Conservation (phyloP, 768 basidiomycete species). For the Suillus placidus region DNA sequence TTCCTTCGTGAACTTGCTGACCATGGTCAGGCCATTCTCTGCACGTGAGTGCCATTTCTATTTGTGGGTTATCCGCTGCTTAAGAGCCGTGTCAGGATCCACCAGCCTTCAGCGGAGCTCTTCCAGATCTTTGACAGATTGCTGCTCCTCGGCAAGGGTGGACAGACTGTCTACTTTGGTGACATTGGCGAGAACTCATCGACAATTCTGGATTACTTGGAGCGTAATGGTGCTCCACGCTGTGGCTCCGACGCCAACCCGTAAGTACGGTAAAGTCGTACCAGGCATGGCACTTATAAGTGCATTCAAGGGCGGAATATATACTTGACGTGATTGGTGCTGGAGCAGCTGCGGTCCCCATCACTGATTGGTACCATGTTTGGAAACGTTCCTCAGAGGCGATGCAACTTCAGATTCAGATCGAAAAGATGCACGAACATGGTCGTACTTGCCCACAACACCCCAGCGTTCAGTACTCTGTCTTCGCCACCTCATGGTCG, state of each 20-base stretch:
- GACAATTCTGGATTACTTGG: slow-evolving; percentile 4
- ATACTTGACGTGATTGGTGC: slow-evolving; percentile 56
- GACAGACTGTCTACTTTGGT: slow-evolving; percentile 67
- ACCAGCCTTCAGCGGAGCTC: slow-evolving; percentile 53
- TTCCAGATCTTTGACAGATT: slow-evolving; percentile 54
- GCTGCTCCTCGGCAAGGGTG: slow-evolving; percentile 47
- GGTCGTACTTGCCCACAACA: slow-evolving; percentile 29
- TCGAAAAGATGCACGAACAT: slow-evolving; percentile 44
- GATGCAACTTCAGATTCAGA: slow-evolving; percentile 38
- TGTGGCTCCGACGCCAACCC: slow-evolving; percentile 3
- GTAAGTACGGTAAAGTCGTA: neutral
- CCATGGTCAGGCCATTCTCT: slow-evolving; percentile 52
- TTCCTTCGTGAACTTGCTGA: slow-evolving; percentile 51
- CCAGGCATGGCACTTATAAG: neutral
- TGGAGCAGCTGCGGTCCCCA: slow-evolving; percentile 45
- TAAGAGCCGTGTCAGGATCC: slow-evolving; percentile 44
- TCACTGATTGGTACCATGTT: slow-evolving; percentile 47
- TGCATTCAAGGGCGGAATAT: slow-evolving; percentile 37
- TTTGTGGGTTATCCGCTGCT: neutral
- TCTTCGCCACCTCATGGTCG: slow-evolving; percentile 38
- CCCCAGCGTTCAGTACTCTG: slow-evolving; percentile 24
- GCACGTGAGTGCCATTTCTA: slow-evolving; percentile 34
- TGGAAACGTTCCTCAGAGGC: slow-evolving; percentile 49
- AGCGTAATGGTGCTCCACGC: slow-evolving; percentile 7
- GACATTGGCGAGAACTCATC: slow-evolving; percentile 15